Base-by-base conservation (phyloP, 208 protist genomes). In the Acanthamoeba comandoni region DNA sequence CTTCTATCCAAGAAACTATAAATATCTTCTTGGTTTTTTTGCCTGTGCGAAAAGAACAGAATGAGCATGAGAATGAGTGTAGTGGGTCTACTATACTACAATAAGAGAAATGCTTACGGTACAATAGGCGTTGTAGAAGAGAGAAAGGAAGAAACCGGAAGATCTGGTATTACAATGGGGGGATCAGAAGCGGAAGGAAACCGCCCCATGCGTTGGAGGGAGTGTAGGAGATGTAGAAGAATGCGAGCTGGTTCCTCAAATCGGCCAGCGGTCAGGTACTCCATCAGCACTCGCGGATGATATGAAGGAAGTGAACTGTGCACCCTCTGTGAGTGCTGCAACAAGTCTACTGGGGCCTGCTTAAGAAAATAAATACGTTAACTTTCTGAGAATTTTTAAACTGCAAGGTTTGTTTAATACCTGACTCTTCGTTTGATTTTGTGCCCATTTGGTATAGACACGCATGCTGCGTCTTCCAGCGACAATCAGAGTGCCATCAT, bases 231-330 rank as follows among this genome's bases (percentile, higher is more conserved):
- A 51, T 88, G 80, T 7, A 22, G 24, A 22, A 88, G 35, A n/a
- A 88, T 88, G 58, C 48, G 53, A n/a, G 52, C 57, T 22, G 60
- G 60, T 9, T 43, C 48, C 9, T 24, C 35, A 9, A 88, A 88
- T 13, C 60, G 53, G 12, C 60, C 49, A 11, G 12, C 24, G 2
- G 60, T 62, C 53, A 88, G 49, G 48, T 62, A 51, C 80, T 88
- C 80, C 43, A 88, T 62, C n/a, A 88, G 60, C 35, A 88, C 31
- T 43, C 57, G 58, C 29, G 80, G 80, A 31, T 88, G 80, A 51
- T 88, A 88, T 12, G 60, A n/a, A n/a, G 80, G 80, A 9, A 88
- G 60, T 12, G 80, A 35, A 51, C 58, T 58, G 60, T 51, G 35
- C 1, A 5, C 35, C 35, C 35, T 43, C 35, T 43, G 35, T 5